Base-by-base conservation (phyloP, 257 asterid genomes). In the Petunia secreta region DNA sequence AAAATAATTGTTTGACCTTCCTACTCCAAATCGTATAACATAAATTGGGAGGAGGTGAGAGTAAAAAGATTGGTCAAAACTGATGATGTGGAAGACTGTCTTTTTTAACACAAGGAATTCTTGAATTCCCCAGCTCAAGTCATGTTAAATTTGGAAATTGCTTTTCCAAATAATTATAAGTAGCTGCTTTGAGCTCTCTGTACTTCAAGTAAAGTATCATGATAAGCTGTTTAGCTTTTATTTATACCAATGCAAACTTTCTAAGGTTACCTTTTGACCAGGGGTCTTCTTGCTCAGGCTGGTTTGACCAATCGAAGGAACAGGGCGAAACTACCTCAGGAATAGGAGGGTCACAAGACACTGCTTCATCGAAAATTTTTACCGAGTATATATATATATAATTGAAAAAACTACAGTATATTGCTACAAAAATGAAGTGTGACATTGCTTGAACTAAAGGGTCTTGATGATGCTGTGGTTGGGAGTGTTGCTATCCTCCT, bases 181-280 rank as follows among this genome's bases (percentile, higher is more conserved):
- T 41, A 43, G 59, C 77, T 46, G 16, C 1, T 50, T 34, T 71
- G 60, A 0, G 46, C 77, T 71, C 34, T 71, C 37, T 73, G 77
- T 50, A 73, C 77, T 71, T 48, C n/a, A 73, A 73, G 77, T 71
- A 71, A 71, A 71, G 59, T 73, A 50, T 57, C 63, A 4, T 8
- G 16, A 57, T 57, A 15, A 57, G 9, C 62, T 15, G 36, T 34
- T 54, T 54, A 16, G 5, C 6, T 60, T 71, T 71, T 71, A 71
- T 36, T 34, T 48, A 11, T 60, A 71, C 57, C 77, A 10, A 25
- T 71, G 40, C 77, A 10, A 71, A 71, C 77, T 25, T 48, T 2
- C 36, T 71, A 71, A 71, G 34, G 77, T 43, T 34, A 48, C 44
- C 77, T 73, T 73, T 73, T 73, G 77, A 73, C 77, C 46, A 50